A percentile compares a stretch with the other conserved stretches of the same genome.
phyloP scores from a whole-genome alignment of 2,329 filamentous ascomycete species.

The Pyrenochaeta sp. region DNA sequence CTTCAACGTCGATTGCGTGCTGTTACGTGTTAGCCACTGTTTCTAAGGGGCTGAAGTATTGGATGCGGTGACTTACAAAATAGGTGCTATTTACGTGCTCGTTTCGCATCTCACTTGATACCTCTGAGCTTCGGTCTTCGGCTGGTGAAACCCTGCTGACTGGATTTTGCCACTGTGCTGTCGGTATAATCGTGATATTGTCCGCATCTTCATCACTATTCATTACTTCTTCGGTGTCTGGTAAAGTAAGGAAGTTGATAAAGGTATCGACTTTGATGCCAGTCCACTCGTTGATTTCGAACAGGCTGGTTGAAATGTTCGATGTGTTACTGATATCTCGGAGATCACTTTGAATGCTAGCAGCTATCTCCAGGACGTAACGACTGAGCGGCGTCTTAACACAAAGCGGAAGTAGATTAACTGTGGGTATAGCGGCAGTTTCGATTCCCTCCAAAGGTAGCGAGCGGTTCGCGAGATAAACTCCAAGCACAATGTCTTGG shows the following conservation, averaged over 20 bases:
- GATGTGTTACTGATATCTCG: slow-evolving; percentile 64
- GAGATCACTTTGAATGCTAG: slow-evolving; percentile 73
- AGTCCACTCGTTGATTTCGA: slow-evolving; percentile 79
- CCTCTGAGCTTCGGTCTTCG: slow-evolving; percentile 11
- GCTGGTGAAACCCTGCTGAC: slow-evolving; percentile 27
- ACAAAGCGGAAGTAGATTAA: slow-evolving; percentile 79
- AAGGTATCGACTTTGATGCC: slow-evolving; percentile 74
- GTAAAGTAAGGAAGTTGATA: slow-evolving; percentile 79
- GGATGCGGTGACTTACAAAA: slow-evolving; percentile 44
- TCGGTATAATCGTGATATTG: slow-evolving; percentile 28
- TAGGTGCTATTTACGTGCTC: slow-evolving; percentile 41
- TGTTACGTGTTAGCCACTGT: slow-evolving; percentile 35
- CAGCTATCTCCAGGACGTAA: slow-evolving; percentile 62
- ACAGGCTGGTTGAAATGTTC: slow-evolving; percentile 69
- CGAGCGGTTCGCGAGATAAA: slow-evolving; percentile 84
- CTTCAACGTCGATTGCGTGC: slow-evolving; percentile 65
- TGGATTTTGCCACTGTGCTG: slow-evolving; percentile 22
- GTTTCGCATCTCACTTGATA: slow-evolving; percentile 29
- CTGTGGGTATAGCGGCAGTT: slow-evolving; percentile 70
- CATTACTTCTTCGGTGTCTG: slow-evolving; percentile 41
- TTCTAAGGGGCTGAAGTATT: no score
- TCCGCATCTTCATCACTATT: slow-evolving; percentile 1
- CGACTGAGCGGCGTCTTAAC: slow-evolving; percentile 53
- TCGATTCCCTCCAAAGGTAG: slow-evolving; percentile 61
- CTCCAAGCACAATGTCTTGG: slow-evolving; percentile 69